Evolutionary conservation across 352 stramenopile genomes (phyloP).

Genomic region (Phytophthora hibernalis): DNA sequence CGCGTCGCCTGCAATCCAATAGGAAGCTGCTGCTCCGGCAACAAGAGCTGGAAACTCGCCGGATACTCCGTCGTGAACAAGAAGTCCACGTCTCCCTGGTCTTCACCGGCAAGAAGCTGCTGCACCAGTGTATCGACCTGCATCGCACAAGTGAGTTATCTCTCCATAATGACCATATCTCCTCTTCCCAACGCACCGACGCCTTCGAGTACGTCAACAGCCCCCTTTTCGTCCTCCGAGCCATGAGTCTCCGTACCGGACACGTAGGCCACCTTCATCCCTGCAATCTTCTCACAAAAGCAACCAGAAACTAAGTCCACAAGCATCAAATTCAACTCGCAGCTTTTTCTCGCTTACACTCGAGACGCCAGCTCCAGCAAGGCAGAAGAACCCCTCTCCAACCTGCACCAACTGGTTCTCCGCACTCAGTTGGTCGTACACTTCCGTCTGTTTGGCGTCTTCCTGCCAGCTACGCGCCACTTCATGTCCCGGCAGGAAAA

Average conservation of each 20-base stretch:
- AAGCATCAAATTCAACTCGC: neutral
- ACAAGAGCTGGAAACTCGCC: constrained; percentile 56
- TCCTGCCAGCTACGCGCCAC: constrained; percentile 33
- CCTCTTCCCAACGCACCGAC: constrained; percentile 20
- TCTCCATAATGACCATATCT: neutral
- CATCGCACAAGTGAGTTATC: neutral
- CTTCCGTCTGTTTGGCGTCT: constrained; percentile 37
- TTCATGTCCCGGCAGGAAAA: constrained; percentile 57
- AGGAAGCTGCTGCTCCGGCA: constrained; percentile 69
- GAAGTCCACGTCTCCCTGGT: constrained; percentile 62
- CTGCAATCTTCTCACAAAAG: constrained; percentile 41
- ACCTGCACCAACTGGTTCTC: constrained; percentile 43
- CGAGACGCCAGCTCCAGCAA: constrained; percentile 54
- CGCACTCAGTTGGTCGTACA: constrained; percentile 52
- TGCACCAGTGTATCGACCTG: constrained; percentile 29
- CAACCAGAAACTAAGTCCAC: constrained; percentile 2
- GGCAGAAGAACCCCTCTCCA: constrained; percentile 55
- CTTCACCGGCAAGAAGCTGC: constrained; percentile 24
- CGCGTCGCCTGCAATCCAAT: constrained; percentile 46
- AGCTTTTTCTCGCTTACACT: constrained; percentile 32
- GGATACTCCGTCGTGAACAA: constrained; percentile 68
- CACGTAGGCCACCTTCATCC: constrained; percentile 52
- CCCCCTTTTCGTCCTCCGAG: constrained; percentile 36
- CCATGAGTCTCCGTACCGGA: constrained; percentile 36
- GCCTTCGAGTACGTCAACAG: constrained; percentile 42